Evolutionary conservation across 2,329 filamentous ascomycete genomes (phyloP).

Genomic region (Pseudogymnoascus pannorum): DNA sequence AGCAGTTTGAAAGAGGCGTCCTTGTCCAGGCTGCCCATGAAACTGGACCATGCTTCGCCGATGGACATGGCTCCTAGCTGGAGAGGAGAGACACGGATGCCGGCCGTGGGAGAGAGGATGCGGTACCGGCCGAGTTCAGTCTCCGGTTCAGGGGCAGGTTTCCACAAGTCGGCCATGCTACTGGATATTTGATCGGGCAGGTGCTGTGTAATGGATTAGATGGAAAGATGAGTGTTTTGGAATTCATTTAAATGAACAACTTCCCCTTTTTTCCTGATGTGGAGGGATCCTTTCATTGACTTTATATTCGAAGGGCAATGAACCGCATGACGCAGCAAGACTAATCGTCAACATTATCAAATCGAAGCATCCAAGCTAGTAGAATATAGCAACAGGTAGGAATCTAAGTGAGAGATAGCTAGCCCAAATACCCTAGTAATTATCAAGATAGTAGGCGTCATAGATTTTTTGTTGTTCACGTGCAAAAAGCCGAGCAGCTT

Average conservation of each 20-base stretch:
- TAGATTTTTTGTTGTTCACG: not conserved
- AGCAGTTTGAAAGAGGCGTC: slow-evolving; percentile 48
- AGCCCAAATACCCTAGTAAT: no score
- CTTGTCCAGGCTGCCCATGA: slow-evolving; percentile 48
- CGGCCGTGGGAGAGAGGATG: slow-evolving; percentile 57
- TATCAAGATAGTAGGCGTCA: not conserved
- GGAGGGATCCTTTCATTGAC: not conserved
- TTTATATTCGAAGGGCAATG: not conserved
- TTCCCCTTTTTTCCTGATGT: not conserved
- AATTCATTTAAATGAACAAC: not conserved
- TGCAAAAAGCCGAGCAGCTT: no score
- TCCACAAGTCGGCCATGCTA: slow-evolving; percentile 11
- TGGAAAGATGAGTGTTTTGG: not conserved
- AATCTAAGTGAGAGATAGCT: no score
- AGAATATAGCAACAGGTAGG: no score
- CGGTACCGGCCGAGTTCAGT: slow-evolving; percentile 59
- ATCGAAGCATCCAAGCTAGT: not conserved
- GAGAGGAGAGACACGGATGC: slow-evolving; percentile 58
- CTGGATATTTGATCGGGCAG: not conserved
- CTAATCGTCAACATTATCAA: not conserved
- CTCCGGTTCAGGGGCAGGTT: slow-evolving; percentile 44
- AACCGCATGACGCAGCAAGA: not conserved
- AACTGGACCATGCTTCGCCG: slow-evolving; percentile 44
- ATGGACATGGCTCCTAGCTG: slow-evolving; percentile 61
- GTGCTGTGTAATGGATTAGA: not conserved